phyloP scores from a whole-genome alignment of 371 early-diverging fungal species.

The Fennellomyces sp. region DNA sequence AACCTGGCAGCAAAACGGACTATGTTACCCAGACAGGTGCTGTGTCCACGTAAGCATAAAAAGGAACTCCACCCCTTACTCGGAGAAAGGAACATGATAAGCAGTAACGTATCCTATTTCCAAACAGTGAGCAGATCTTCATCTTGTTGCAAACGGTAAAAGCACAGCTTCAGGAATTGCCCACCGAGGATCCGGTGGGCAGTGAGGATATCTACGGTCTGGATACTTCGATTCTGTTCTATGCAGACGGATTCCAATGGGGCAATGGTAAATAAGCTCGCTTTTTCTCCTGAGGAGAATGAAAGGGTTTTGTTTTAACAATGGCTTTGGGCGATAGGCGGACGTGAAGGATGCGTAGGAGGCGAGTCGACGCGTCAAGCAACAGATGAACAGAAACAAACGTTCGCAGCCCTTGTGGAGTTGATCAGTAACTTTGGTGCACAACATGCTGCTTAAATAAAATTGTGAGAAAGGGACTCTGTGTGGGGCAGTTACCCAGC shows the following conservation, averaged over 20 bases:
- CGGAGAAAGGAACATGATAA: neutral
- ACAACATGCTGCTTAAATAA: neutral
- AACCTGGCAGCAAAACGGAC: slow-evolving; percentile 32
- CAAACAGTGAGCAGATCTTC: slow-evolving; percentile 6
- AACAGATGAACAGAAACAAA: slow-evolving; percentile 38
- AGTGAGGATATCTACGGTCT: slow-evolving; percentile 55
- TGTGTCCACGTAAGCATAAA: slow-evolving; percentile 30
- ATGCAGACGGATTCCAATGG: slow-evolving; percentile 50
- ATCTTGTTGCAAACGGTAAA: slow-evolving; percentile 13
- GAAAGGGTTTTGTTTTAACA: too few relatives aligned
- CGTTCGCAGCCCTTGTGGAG: slow-evolving; percentile 33
- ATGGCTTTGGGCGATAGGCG: too few relatives aligned
- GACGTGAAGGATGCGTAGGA: slow-evolving; percentile 40
- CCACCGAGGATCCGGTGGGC: slow-evolving; percentile 45
- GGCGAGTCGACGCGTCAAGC: slow-evolving; percentile 28
- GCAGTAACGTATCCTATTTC: neutral
- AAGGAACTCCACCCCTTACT: neutral
- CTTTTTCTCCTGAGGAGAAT: neutral
- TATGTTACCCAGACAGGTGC: slow-evolving; percentile 26
- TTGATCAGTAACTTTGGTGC: slow-evolving; percentile 16
- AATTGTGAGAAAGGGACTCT: too few relatives aligned
- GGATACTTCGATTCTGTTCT: slow-evolving; percentile 41
- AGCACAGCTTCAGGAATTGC: slow-evolving; percentile 27
- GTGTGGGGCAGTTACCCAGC: too few relatives aligned
- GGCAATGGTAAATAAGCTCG: slow-evolving; percentile 33